Conservation (phyloP, 768 basidiomycete species). For the Galerina sulciceps region DNA sequence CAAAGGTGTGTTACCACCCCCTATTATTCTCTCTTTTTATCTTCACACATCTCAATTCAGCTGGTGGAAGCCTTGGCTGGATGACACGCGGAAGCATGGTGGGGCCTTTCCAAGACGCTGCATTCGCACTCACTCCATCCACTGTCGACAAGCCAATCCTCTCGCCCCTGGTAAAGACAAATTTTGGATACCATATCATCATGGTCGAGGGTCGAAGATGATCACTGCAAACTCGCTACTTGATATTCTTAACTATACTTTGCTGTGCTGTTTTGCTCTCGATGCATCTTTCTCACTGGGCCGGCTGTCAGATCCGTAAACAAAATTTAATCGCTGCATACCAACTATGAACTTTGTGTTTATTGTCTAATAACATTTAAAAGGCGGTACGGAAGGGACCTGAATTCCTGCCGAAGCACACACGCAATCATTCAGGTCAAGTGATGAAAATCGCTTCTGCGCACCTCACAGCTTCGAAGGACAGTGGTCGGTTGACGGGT, state of each 20-base stretch:
- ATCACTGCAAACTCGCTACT: not conserved
- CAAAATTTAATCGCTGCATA: too few relatives aligned
- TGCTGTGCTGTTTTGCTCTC: not conserved
- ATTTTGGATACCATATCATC: conserved; percentile 87
- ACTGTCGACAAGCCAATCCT: conserved; percentile 77
- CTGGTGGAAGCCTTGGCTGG: conserved; percentile 87
- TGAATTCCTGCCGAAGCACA: too few relatives aligned
- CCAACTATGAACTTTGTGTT: too few relatives aligned
- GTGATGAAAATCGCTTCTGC: too few relatives aligned
- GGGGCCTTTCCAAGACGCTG: conserved; percentile 88
- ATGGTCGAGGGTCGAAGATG: conserved; percentile 85
- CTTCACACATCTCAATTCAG: conserved; percentile 37
- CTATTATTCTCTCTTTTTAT: not conserved
- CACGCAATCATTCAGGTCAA: too few relatives aligned
- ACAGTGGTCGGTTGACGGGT: too few relatives aligned
- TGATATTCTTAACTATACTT: not conserved
- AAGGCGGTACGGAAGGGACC: too few relatives aligned
- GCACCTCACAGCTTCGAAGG: not conserved
- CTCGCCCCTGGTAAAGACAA: conserved; percentile 80
- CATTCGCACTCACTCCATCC: conserved; percentile 80
- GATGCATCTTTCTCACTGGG: not conserved
- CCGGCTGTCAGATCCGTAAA: too few relatives aligned
- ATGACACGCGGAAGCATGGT: conserved; percentile 89
- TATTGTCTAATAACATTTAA: too few relatives aligned
- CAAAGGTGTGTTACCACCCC: conserved; percentile 53